Evolutionary conservation across 129 eudicot genomes (phyloP).

Genomic region (Escallonia herrerae): DNA sequence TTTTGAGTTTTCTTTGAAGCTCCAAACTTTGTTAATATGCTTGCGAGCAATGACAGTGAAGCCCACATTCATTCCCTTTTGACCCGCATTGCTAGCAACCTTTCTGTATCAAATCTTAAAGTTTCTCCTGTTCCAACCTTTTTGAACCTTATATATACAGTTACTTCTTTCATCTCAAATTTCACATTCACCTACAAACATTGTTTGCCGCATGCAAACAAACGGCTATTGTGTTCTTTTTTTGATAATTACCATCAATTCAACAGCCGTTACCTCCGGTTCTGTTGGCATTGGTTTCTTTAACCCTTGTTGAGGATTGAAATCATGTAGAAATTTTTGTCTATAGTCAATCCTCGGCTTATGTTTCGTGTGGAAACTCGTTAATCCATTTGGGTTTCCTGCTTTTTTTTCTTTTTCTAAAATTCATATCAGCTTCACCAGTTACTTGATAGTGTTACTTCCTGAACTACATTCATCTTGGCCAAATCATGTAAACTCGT

Average conservation of each 20-base stretch:
- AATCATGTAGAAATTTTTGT: neutral
- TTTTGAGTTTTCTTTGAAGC: too few relatives aligned
- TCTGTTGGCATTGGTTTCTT: neutral
- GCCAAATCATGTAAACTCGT: slow-evolving; percentile 9
- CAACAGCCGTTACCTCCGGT: too few relatives aligned
- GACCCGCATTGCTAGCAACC: slow-evolving; percentile 14
- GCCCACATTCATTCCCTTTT: slow-evolving; percentile 18
- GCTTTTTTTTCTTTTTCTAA: neutral
- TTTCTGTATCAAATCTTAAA: slow-evolving; percentile 29
- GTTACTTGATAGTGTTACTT: too few relatives aligned
- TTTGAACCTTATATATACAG: slow-evolving; percentile 24
- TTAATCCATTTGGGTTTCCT: neutral
- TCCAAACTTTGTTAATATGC: neutral
- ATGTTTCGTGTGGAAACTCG: neutral
- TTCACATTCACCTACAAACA: slow-evolving; percentile 10
- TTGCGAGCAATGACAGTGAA: neutral
- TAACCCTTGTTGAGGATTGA: neutral
- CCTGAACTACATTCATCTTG: too few relatives aligned
- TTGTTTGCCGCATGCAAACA: slow-evolving; percentile 5
- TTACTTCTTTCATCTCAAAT: slow-evolving; percentile 12
- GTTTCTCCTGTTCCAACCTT: slow-evolving; percentile 14
- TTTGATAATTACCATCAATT: too few relatives aligned
- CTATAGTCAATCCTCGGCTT: neutral
- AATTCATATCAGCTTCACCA: too few relatives aligned
- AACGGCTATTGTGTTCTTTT: neutral